Evolutionary conservation across 2,329 filamentous ascomycete species (phyloP).

Genomic region (Raffaelea deltoideospora): DNA sequence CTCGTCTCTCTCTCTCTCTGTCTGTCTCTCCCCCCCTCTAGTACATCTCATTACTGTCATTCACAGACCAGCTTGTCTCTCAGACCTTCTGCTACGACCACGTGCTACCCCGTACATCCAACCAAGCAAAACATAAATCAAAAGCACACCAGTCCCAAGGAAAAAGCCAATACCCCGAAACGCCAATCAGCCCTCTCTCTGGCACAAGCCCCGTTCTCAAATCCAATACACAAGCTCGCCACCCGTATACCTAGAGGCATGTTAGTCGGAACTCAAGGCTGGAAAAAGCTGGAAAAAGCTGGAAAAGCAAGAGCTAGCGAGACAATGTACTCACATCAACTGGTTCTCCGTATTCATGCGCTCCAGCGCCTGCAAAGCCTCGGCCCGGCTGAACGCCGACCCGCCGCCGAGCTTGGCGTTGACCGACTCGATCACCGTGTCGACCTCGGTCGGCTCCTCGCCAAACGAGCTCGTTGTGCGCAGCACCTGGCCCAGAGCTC

Average conservation of each 20-base stretch:
- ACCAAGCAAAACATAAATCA: no score
- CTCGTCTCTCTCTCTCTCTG: no score
- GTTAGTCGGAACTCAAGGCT: background rate
- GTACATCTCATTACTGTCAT: no score
- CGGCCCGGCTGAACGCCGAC: slow-evolving; percentile 50
- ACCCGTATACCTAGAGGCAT: slow-evolving; percentile 35
- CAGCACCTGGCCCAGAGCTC: slow-evolving; percentile 68
- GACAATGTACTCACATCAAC: slow-evolving; percentile 62
- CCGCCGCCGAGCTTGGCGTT: slow-evolving; percentile 52
- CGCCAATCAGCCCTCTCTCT: no score
- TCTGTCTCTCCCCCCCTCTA: no score
- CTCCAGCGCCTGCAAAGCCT: slow-evolving; percentile 64
- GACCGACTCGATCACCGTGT: slow-evolving; percentile 61
- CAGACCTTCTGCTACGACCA: no score
- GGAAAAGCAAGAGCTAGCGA: background rate
- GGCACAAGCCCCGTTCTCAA: no score
- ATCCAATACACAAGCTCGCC: slow-evolving; percentile 59
- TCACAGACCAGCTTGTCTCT: no score
- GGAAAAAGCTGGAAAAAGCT: no score
- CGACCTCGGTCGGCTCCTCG: slow-evolving; percentile 67
- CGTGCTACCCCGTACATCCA: no score
- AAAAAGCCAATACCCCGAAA: background rate
- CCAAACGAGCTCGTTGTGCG: slow-evolving; percentile 70
- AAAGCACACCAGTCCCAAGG: no score
- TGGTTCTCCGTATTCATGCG: slow-evolving; percentile 72